phyloP scores from a whole-genome alignment of 108 stramenopile species.

The Nitzschia sp. region DNA sequence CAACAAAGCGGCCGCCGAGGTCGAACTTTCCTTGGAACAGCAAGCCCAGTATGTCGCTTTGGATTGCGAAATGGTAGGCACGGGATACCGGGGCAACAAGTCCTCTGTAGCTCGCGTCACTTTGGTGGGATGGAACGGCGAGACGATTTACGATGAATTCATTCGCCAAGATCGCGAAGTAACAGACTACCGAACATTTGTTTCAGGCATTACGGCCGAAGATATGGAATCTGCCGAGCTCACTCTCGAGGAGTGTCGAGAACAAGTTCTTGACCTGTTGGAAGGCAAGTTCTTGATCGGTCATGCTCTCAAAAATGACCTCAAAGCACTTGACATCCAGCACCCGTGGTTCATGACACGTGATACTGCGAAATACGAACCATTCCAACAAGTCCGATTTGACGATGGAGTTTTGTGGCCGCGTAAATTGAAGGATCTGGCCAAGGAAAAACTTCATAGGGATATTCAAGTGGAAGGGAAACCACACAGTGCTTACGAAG shows the following conservation, averaged over 20 bases:
- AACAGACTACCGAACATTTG: slow-evolving; percentile 91
- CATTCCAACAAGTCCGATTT: slow-evolving; percentile 68
- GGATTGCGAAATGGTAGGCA: slow-evolving; percentile 96
- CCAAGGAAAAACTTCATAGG: slow-evolving; percentile 61
- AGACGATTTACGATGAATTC: slow-evolving; percentile 68
- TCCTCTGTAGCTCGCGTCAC: slow-evolving; percentile 82
- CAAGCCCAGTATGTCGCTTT: slow-evolving; percentile 46
- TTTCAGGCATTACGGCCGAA: slow-evolving; percentile 70
- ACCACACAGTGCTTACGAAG: slow-evolving; percentile 74
- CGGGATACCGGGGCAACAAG: slow-evolving; percentile 59
- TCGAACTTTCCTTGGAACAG: not conserved
- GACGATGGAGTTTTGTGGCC: slow-evolving; percentile 58
- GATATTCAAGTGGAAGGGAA: slow-evolving; percentile 56
- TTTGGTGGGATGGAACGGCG: slow-evolving; percentile 77
- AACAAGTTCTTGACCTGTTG: slow-evolving; percentile 20
- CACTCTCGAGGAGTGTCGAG: slow-evolving; percentile 19
- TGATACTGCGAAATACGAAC: slow-evolving; percentile 84
- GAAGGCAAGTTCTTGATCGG: slow-evolving; percentile 88
- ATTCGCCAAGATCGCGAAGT: slow-evolving; percentile 73
- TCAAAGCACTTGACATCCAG: slow-evolving; percentile 68
- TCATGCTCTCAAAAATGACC: slow-evolving; percentile 92
- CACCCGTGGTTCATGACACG: slow-evolving; percentile 85
- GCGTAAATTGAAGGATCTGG: slow-evolving; percentile 75
- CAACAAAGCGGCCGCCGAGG: not conserved
- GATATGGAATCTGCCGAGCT: slow-evolving; percentile 49